Base-by-base conservation (phyloP, 2,329 filamentous ascomycete genomes). In the Fusarium secorum region DNA sequence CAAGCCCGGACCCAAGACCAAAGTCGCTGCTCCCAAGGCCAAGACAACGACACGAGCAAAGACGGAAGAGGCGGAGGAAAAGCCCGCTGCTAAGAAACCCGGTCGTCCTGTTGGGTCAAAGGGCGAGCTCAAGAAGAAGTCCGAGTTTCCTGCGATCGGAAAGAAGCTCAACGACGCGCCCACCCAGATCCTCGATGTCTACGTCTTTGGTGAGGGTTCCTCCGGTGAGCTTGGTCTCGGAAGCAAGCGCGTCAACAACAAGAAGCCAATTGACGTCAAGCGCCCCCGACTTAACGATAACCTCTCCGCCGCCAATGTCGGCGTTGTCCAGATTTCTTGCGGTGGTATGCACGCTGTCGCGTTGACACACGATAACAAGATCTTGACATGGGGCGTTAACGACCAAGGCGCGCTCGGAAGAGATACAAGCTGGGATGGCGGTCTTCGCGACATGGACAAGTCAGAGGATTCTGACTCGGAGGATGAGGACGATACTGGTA, bases 381-480 rank as follows among this genome's bases (percentile, higher is more conserved):
- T 97, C 73, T 83, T 94, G 58, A 94, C 92, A 32, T 97, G 93
- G 93, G 93, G 93, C 58, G 93, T 96, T 74, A 96, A 96, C 78
- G 93, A 97, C 77, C 90, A 94, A 77, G 91, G 92, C 69, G 92
- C 93, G 13, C 86, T 97, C 39, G 93, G 93, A 44, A 87, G 93
- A 77, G 88, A 93, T 77, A 95, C 92, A 6, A 83, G 82, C 17
- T 91, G 90, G 86, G 88, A 91, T 4, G 91, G 91, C 52, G 89
- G 89, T 22, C 80, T 87, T 33, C 85, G 87, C 60, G 87, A 90
- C 57, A 82, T 85, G 64, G 87, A 88, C 39, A 85, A 85, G 35
- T 85, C 76, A 2, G 79, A 81, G 9, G 86, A 89, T 58, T 84
- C 85, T 18, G 88, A 87, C 24, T 86, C 85, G 13, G 85, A 84